Evolutionary conservation across 129 eudicot genomes (phyloP).

Genomic region (Arctium lappa): DNA sequence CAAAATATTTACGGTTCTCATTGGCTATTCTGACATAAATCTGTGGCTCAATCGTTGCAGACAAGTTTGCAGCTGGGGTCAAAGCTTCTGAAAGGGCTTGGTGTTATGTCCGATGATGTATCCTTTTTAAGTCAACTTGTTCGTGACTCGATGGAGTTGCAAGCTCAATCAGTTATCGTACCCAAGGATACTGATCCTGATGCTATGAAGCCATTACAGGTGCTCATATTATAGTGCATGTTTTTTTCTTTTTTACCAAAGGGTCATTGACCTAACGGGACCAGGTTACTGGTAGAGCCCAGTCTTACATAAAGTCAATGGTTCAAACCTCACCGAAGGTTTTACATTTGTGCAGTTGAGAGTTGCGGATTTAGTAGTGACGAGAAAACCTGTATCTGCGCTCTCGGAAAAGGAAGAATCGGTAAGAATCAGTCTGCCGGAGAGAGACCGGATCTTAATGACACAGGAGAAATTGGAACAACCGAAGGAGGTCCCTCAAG

Average conservation of each 20-base stretch:
- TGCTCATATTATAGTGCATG: slow-evolving; percentile 6
- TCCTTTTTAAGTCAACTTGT: slow-evolving; percentile 74
- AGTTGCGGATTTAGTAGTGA: slow-evolving; percentile 55
- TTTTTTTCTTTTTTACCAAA: background rate
- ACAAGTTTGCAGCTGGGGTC: slow-evolving; percentile 98
- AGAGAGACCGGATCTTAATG: slow-evolving; percentile 32
- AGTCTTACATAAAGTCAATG: background rate
- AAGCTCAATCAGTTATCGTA: slow-evolving; percentile 62
- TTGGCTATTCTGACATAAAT: background rate
- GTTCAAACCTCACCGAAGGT: background rate
- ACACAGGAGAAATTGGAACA: slow-evolving; percentile 25
- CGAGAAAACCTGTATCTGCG: slow-evolving; percentile 23
- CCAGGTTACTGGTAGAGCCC: no score
- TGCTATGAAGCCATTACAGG: slow-evolving; percentile 80
- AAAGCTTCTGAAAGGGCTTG: slow-evolving; percentile 88
- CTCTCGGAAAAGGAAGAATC: slow-evolving; percentile 31
- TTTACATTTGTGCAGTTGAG: slow-evolving; percentile 44
- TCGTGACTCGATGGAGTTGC: slow-evolving; percentile 87
- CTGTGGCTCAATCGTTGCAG: slow-evolving; percentile 32
- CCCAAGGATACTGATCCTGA: slow-evolving; percentile 45
- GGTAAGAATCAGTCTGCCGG: slow-evolving; percentile 33
- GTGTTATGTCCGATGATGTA: slow-evolving; percentile 95
- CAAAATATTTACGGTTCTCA: background rate
- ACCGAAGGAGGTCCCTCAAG: slow-evolving; percentile 8
- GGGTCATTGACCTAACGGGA: no score